Evolutionary conservation across 2,329 filamentous ascomycete species (phyloP), one percentile per base, ranked within the genome.

Genomic region (Colletotrichum cordylinicola): DNA sequence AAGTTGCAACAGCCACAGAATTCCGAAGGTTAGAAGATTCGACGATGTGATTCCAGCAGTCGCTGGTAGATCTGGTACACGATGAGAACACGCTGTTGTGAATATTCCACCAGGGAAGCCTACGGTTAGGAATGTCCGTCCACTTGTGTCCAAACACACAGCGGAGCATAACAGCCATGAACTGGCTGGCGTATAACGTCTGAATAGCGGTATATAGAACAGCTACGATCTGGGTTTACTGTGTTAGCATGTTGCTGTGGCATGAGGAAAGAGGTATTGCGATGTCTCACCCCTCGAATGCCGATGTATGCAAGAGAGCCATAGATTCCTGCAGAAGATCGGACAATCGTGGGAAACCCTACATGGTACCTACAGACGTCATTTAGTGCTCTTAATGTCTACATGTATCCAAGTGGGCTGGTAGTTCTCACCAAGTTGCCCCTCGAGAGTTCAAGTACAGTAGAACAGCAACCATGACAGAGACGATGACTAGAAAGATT

Each of bases 71-170:
- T 4, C 58, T 61, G 58, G 3, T 6, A 31, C 12, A 61, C 27
- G 10, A 31, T 61, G 29, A 61, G 58, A n/a, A 31, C 12, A n/a
- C n/a, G 56, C 8, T 18, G 58, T 16, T 3, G 29, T n/a, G 16
- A 18, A 18, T n/a, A 31, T 33, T 33, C 29, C 13, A 13, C 4
- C 4, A 48, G 43, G n/a, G 43, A 29, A 58, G 16, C 56, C 10
- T 43, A 68, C 31, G 33, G 27, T 37, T 61, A 10, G 74, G 74
- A 24, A 78, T 74, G 6, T 77, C 56, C 8, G 67, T 71, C 77
- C 77, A 78, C 18, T 15, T 39, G 56, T 70, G 58, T n/a, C 77
- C 77, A 27, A 78, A 78, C n/a, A 70, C 55, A 64, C 77, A 78
- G 18, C 77, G 75, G 12, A 78, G 65, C 69, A 67, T 67, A 2